A percentile compares a stretch with the other conserved stretches of the same genome.
Evolutionary conservation across 352 stramenopile genomes (phyloP).

Genomic region (Phytophthora rubi): DNA sequence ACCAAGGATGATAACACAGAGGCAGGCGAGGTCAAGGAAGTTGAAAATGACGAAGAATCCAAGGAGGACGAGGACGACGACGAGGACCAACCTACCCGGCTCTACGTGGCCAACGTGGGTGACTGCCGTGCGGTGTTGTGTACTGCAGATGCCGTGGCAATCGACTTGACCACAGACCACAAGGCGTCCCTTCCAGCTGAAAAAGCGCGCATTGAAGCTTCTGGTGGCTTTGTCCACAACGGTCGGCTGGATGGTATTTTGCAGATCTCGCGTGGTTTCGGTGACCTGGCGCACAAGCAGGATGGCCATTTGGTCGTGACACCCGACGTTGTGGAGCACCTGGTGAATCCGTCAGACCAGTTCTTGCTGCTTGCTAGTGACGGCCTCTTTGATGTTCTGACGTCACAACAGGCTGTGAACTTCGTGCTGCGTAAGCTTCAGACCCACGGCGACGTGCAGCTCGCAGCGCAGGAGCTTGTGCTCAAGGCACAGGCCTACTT

Average conservation of each 20-base stretch:
- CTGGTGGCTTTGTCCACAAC: constrained; percentile 90
- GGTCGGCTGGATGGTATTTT: constrained; percentile 88
- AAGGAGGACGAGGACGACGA: constrained; percentile 14
- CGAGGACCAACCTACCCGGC: constrained; percentile 47
- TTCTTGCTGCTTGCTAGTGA: constrained; percentile 93
- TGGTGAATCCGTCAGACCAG: constrained; percentile 73
- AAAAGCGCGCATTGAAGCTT: constrained; percentile 78
- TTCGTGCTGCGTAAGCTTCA: constrained; percentile 90
- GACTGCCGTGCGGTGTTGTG: constrained; percentile 91
- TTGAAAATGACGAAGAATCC: neutral
- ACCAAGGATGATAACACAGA: constrained; percentile 10
- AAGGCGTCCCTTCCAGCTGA: constrained; percentile 84
- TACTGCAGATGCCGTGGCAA: constrained; percentile 66
- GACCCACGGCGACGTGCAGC: constrained; percentile 89
- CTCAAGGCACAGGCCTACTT: constrained; percentile 90
- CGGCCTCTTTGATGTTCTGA: constrained; percentile 92
- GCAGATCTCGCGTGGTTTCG: constrained; percentile 89
- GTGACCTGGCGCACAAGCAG: constrained; percentile 89
- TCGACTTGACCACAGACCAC: constrained; percentile 90
- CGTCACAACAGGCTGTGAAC: constrained; percentile 91
- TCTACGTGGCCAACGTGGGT: constrained; percentile 90
- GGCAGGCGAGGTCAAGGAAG: constrained; percentile 19
- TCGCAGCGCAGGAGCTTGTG: constrained; percentile 87
- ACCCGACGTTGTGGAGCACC: constrained; percentile 81
- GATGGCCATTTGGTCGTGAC: constrained; percentile 86